Evolutionary conservation across 768 basidiomycete species (phyloP).

Genomic region (Pseudohyphozyma bogoriensis): DNA sequence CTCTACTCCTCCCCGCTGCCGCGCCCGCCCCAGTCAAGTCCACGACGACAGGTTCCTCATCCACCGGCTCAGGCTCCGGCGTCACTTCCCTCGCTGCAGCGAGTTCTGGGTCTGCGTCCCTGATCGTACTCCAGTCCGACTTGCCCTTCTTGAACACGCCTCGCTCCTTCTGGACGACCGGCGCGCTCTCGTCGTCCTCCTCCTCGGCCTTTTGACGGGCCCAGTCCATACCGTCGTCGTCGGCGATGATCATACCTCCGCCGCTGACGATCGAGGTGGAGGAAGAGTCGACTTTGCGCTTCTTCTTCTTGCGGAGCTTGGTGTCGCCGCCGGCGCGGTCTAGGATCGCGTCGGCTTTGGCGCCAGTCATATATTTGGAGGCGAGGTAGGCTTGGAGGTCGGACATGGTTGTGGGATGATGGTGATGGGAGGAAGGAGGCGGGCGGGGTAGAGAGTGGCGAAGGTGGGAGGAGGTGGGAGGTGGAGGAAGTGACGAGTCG

Average conservation of each 20-base stretch:
- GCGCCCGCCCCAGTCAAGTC: constrained; percentile 7
- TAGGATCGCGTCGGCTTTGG: constrained; percentile 90
- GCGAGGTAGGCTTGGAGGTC: constrained; percentile 71
- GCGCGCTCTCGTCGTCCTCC: constrained; percentile 32
- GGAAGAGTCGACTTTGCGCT: constrained; percentile 48
- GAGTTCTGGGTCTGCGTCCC: constrained; percentile 13
- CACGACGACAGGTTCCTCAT: constrained; percentile 30
- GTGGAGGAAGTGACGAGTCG: no score
- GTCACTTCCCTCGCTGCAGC: not conserved
- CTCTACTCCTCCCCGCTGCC: constrained; percentile 38
- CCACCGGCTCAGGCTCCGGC: constrained; percentile 15
- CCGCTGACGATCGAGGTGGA: constrained; percentile 31
- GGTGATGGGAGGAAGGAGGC: no score
- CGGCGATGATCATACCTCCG: constrained; percentile 33
- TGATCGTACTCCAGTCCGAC: constrained; percentile 15
- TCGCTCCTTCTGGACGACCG: constrained; percentile 26
- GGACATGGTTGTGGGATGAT: not conserved
- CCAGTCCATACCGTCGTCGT: constrained; percentile 38
- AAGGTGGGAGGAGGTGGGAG: no score
- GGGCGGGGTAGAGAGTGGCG: no score
- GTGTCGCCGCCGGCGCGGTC: constrained; percentile 44
- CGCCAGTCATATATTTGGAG: constrained; percentile 89
- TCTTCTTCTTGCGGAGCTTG: constrained; percentile 61
- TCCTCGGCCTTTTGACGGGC: constrained; percentile 11
- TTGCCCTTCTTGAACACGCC: constrained; percentile 23